Conservation (phyloP, 306 rosid species). For the Rubus idaeus region DNA sequence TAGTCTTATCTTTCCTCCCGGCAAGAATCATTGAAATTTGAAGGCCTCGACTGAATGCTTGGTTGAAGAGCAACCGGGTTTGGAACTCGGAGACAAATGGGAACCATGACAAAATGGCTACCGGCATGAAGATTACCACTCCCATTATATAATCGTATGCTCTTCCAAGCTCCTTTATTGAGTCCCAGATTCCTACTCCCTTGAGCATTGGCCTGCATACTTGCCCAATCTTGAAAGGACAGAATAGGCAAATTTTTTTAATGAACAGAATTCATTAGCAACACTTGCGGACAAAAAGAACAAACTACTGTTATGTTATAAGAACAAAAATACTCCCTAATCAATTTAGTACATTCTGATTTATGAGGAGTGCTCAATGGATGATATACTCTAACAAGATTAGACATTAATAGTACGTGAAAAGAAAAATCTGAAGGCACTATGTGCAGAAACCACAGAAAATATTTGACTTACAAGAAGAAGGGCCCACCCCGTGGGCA, state of each 20-base stretch:
- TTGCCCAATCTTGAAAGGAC: slow-evolving; percentile 66
- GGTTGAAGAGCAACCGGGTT: slow-evolving; percentile 88
- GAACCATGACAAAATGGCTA: slow-evolving; percentile 85
- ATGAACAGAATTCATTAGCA: background rate
- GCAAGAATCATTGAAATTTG: slow-evolving; percentile 93
- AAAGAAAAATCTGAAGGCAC: background rate
- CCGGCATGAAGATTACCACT: slow-evolving; percentile 70
- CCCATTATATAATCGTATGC: slow-evolving; percentile 93
- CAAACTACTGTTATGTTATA: background rate
- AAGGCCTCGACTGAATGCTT: slow-evolving; percentile 95
- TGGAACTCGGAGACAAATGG: slow-evolving; percentile 91
- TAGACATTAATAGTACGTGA: background rate
- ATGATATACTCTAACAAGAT: background rate
- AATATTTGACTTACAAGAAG: slow-evolving; percentile 56
- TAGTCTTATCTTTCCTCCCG: slow-evolving; percentile 54
- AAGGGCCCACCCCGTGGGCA: slow-evolving; percentile 95
- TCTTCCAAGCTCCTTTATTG: slow-evolving; percentile 79
- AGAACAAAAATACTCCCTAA: background rate
- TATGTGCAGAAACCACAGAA: background rate
- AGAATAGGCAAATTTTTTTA: background rate
- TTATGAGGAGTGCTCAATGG: background rate
- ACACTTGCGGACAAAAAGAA: background rate
- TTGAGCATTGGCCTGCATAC: slow-evolving; percentile 61
- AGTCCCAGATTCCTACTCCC: slow-evolving; percentile 66
- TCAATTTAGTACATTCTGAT: background rate